phyloP scores from a whole-genome alignment of 73 alveolate genomes.

The Paramecium caudatum region DNA sequence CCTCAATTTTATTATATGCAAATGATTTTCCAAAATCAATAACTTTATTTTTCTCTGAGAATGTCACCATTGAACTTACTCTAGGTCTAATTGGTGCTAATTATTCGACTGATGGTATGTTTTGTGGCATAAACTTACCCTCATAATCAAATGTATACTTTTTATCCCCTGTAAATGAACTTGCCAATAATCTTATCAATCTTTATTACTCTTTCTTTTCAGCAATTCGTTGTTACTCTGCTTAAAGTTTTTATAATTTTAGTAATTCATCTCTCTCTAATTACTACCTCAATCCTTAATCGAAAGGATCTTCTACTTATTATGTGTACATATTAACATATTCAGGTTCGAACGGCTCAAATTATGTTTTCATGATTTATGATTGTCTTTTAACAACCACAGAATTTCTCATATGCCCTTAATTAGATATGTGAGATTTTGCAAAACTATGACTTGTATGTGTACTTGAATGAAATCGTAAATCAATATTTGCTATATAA shows the following conservation, averaged over 20 bases:
- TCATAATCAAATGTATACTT: slow-evolving; percentile 50
- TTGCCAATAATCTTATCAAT: slow-evolving; percentile 18
- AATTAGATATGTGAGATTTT: slow-evolving; percentile 44
- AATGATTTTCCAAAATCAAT: slow-evolving; percentile 63
- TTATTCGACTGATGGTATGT: slow-evolving; percentile 28
- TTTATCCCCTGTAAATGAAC: slow-evolving; percentile 49
- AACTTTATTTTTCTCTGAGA: slow-evolving; percentile 6
- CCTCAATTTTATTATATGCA: neutral
- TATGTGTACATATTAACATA: slow-evolving; percentile 1
- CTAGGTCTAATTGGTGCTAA: slow-evolving; percentile 15
- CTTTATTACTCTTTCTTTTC: slow-evolving; percentile 55
- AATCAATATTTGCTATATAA: slow-evolving; percentile 54
- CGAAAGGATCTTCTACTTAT: slow-evolving; percentile 49
- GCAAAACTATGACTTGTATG: slow-evolving; percentile 48
- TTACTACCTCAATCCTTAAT: slow-evolving; percentile 41
- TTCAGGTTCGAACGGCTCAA: slow-evolving; percentile 48
- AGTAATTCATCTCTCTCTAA: slow-evolving; percentile 59
- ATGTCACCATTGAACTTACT: neutral
- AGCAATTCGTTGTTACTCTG: slow-evolving; percentile 41
- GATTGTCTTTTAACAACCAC: neutral
- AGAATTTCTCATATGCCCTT: neutral
- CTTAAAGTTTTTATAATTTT: neutral
- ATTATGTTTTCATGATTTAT: slow-evolving; percentile 4
- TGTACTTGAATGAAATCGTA: neutral
- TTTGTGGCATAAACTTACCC: slow-evolving; percentile 44